Conservation (phyloP, 2,329 filamentous ascomycete species). For the Plenodomus tracheiphilus region DNA sequence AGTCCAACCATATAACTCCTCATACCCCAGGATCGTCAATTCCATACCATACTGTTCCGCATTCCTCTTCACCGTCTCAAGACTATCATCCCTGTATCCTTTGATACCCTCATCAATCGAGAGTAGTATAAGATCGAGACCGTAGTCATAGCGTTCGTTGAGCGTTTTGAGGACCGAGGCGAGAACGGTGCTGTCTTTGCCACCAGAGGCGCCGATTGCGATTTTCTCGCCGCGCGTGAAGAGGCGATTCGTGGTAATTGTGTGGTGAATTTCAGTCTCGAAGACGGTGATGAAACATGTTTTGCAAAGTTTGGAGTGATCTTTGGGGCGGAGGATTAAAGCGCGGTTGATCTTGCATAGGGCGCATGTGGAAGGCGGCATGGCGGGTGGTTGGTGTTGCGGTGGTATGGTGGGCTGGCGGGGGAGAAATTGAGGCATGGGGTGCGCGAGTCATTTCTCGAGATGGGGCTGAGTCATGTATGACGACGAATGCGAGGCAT, state of each 20-base stretch:
- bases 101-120: constrained; percentile 98
- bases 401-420: not conserved
- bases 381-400: constrained; percentile 40
- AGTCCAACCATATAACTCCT: constrained; percentile 95
- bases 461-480: not conserved
- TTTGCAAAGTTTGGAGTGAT: constrained; percentile 90
- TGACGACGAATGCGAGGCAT: too few relatives aligned
- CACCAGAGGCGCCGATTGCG: constrained; percentile 93
- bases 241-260: constrained; percentile 78
- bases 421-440: not conserved
- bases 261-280: constrained; percentile 91
- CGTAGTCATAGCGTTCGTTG: constrained; percentile 87
- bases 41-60: constrained; percentile 88
- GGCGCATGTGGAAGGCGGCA: constrained; percentile 78
- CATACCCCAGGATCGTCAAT: constrained; percentile 89
- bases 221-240: constrained; percentile 83
- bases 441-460: not conserved
- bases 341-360: constrained; percentile 77
- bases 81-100: constrained; percentile 91
- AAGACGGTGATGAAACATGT: constrained; percentile 85
- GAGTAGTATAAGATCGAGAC: constrained; percentile 80
- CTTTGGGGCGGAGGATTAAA: constrained; percentile 91
- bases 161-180: constrained; percentile 93
- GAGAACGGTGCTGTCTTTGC: constrained; percentile 95
- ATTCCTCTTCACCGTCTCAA: constrained; percentile 96